phyloP scores from a whole-genome alignment of 305 asterid genomes.

The Euphrasia arctica region DNA sequence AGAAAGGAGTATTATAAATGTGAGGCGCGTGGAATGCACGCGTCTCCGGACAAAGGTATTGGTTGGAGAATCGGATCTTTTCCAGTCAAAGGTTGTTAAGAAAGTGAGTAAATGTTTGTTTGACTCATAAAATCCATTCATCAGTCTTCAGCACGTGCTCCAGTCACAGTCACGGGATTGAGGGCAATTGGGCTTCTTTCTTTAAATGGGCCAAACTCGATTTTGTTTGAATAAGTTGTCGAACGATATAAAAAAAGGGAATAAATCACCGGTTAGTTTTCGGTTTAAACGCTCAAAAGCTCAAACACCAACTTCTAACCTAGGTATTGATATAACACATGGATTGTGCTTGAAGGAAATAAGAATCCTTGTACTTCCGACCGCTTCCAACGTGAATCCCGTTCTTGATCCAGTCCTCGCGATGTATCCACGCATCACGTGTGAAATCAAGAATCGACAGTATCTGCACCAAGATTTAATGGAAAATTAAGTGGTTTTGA shows the following conservation, averaged over 20 bases:
- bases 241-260: too few relatives aligned
- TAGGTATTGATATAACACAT: conserved; percentile 77
- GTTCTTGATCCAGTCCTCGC: conserved; percentile 85
- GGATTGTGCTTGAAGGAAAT: conserved; percentile 85
- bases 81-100: conserved; percentile 42
- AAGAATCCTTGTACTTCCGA: conserved; percentile 90
- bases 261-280: too few relatives aligned
- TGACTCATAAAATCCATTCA: conserved; percentile 1
- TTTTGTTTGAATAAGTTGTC: too few relatives aligned
- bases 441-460: conserved; percentile 78
- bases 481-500: not conserved
- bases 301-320: conserved; percentile 23
- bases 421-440: conserved; percentile 91
- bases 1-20: conserved; percentile 33
- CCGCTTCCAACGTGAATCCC: conserved; percentile 81
- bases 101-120: conserved; percentile 13
- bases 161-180: too few relatives aligned
- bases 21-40: conserved; percentile 56
- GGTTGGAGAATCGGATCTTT: conserved; percentile 18
- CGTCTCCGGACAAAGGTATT: conserved; percentile 19
- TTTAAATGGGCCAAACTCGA: too few relatives aligned
- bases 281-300: too few relatives aligned
- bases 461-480: conserved; percentile 49
- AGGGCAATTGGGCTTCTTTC: too few relatives aligned
- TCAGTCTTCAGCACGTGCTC: not conserved